Evolutionary conservation across 2,329 filamentous ascomycete genomes (phyloP), one percentile per base, ranked within the genome.

Genomic region (Calonectria hawksworthii): DNA sequence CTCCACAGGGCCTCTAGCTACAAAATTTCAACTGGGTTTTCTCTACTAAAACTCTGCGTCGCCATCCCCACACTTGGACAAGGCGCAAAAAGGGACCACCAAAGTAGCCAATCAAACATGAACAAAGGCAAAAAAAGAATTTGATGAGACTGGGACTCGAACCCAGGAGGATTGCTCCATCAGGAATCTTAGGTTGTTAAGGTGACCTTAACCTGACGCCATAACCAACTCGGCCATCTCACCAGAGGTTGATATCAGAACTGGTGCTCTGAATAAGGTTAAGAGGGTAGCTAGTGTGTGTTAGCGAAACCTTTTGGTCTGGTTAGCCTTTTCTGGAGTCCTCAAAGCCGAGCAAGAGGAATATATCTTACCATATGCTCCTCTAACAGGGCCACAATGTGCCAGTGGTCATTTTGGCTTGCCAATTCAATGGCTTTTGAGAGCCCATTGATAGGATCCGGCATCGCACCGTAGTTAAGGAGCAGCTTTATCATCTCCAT

Each of bases 401-500:
- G 69, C 26, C 67, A 21, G 23, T 70, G 70, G 7, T 18, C 1
- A 47, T 75, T 44, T 13, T 69, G 9, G 6, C 38, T 5, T 5
- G 73, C 73, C 10, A 75, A 16, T 14, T 70, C 13, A 1, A 75
- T 75, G 2, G 73, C 70, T 16, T 4, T 59, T 0, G 70, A 63
- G n/a, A 61, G 70, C 9, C 65, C 65, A 2, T 16, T 30, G 7
- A 9, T 10, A 13, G 23, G 10, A 30, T 54, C 26, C 7, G 68
- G 63, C 8, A 21, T 34, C 0, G 51, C 65, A 2, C 26, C 41
- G 36, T 67, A 23, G 8, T 47, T 41, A 1, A 75, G 73, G 16
- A 75, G 70, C 2, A 67, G 36, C 16, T 32, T 38, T 8, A 67
- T 23, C 65, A 75, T 73, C 8, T 75, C 73, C 18, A 66, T 65